Percentiles rank a stretch among this genome's conserved stretches.
Conservation (phyloP, 2,329 filamentous ascomycete species). For the Exophiala calicioides region DNA sequence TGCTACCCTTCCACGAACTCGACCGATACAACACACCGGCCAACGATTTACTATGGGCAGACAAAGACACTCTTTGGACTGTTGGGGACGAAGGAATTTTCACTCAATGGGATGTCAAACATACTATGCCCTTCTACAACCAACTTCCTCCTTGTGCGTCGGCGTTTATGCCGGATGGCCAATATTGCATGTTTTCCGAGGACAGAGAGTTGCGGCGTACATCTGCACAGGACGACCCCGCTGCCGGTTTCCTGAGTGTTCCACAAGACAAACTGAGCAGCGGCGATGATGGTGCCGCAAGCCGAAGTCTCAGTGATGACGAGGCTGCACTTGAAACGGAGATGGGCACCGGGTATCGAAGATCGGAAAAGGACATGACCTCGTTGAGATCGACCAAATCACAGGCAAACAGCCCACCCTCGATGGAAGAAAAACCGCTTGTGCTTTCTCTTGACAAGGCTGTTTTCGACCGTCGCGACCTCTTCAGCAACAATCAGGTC, state of each 20-base stretch:
- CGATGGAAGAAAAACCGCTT: conserved; percentile 46
- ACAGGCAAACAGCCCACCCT: conserved; percentile 55
- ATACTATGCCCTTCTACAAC: conserved; percentile 60
- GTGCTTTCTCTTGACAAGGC: conserved; percentile 55
- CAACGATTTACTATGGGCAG: conserved; percentile 64
- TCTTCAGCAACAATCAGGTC: conserved; percentile 43
- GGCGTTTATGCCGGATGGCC: conserved; percentile 59
- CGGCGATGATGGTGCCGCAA: conserved; percentile 50
- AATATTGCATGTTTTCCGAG: conserved; percentile 57
- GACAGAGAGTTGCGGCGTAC: conserved; percentile 49
- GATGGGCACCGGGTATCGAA: conserved; percentile 51
- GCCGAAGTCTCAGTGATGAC: conserved; percentile 55
- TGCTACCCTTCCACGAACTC: conserved; percentile 64
- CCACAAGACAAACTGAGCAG: conserved; percentile 46
- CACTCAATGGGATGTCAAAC: conserved; percentile 63
- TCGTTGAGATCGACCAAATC: conserved; percentile 55
- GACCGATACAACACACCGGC: conserved; percentile 57
- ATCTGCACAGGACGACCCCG: conserved; percentile 42
- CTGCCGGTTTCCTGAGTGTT: conserved; percentile 43
- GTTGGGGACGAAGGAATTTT: conserved; percentile 63
- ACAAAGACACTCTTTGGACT: conserved; percentile 65
- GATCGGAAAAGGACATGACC: conserved; percentile 48
- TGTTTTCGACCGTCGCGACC: conserved; percentile 38
- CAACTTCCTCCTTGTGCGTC: conserved; percentile 58
- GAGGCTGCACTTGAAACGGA: conserved; percentile 59